Evolutionary conservation across 257 asterid species (phyloP), one percentile per base, ranked within the genome.

Genomic region (Salvia miltiorrhiza): DNA sequence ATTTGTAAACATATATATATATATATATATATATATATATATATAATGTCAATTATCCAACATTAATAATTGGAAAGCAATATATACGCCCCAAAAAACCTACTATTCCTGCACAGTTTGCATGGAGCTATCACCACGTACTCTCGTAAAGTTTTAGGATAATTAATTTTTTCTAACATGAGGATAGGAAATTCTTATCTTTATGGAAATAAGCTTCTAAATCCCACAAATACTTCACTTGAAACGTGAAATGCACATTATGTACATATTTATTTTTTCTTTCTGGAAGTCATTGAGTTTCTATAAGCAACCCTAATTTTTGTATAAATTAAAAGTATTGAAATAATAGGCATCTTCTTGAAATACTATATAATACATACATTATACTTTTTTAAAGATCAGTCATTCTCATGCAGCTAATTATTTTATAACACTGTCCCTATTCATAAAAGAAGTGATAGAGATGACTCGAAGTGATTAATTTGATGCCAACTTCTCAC

Each of bases 61-160:
- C 37, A n/a, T n/a, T n/a, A 67, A 74, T 60, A 49, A 74, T 74
- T 47, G 4, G 14, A 65, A 35, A 16, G 13, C 54, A 35, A 43
- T 28, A 12, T 32, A 5, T 3, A 4, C 5, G 35, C 58, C 58
- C 73, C 4, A 30, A 17, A 48, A 39, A 13, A 21, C 55, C 68
- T 35, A 35, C 63, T 35, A 33, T 47, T 10, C 20, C 7, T 56
- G 43, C 45, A 65, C 71, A 58, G 63, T 55, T 73, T 39, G 45
- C 69, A 57, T 56, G 44, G 47, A 44, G 19, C 68, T 45, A 19
- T 57, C 63, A 20, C 9, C 37, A 53, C 60, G 43, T 37, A 53
- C 33, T 35, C 11, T 35, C 9, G n/a, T 59, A 17, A 35, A 8
- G 16, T 37, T 35, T 59, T 33, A 59, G 14, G 43, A 32, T 58